phyloP scores from a whole-genome alignment of 139 green algal genomes.

The Tetradesmus lagerheimii region DNA sequence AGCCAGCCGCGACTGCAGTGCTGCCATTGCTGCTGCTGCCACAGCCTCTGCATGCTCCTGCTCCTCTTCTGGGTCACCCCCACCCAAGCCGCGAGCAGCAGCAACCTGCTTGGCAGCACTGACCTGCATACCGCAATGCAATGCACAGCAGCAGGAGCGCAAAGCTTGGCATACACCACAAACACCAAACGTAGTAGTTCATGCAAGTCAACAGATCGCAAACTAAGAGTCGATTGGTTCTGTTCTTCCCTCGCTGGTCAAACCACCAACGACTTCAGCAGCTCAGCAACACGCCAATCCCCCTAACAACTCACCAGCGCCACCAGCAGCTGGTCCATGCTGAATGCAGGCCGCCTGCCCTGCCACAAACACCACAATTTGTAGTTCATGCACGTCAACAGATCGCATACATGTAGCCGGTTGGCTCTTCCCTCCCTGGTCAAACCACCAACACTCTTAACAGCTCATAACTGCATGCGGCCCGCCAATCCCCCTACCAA shows the following conservation, averaged over 20 bases:
- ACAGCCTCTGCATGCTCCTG: constrained; percentile 28
- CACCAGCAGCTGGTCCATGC: constrained; percentile 31
- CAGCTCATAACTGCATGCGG: too few species aligned
- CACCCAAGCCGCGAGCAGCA: constrained; percentile 15
- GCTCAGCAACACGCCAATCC: neutral
- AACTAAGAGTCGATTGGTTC: too few species aligned
- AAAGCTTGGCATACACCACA: too few species aligned
- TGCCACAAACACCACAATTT: neutral
- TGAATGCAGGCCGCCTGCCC: neutral
- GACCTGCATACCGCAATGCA: neutral
- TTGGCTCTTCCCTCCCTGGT: too few species aligned
- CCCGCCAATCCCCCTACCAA: too few species aligned
- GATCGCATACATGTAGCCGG: too few species aligned
- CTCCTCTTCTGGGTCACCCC: constrained; percentile 23
- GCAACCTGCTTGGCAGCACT: constrained; percentile 40
- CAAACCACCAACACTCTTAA: too few species aligned
- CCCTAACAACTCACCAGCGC: neutral
- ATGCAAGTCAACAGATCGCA: too few species aligned
- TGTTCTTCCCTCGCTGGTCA: too few species aligned
- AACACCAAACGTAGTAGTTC: too few species aligned
- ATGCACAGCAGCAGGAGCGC: neutral
- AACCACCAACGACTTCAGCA: too few species aligned
- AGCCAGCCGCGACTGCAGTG: neutral
- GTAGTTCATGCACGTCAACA: too few species aligned
- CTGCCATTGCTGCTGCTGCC: constrained; percentile 35